A percentile compares a stretch with the other conserved stretches of the same genome.
Conservation (phyloP, 2,329 filamentous ascomycete genomes). For the Lasiodiplodia citricola region DNA sequence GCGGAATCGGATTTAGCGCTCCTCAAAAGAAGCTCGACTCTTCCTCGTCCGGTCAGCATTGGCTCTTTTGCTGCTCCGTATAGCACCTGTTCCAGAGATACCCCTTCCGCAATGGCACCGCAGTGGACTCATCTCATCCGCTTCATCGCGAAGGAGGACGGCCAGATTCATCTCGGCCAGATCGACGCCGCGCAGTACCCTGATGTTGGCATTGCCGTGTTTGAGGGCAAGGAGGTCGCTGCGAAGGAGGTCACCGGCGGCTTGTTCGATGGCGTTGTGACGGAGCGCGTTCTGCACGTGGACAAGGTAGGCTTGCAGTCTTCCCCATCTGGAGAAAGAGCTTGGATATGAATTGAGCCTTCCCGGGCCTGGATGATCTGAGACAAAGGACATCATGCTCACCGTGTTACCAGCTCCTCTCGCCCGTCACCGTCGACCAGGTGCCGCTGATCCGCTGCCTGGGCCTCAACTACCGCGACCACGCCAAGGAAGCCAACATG, state of each 20-base stretch:
- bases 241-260: constrained; percentile 43
- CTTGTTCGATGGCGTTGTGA: constrained; percentile 45
- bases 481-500: constrained; percentile 57
- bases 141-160: constrained; percentile 50
- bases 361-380: too few relatives aligned
- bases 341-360: neutral
- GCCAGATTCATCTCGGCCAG: constrained; percentile 48
- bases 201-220: constrained; percentile 44
- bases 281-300: constrained; percentile 37
- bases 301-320: constrained; percentile 29
- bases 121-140: constrained; percentile 49
- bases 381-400: neutral
- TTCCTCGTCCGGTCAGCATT: neutral
- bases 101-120: constrained; percentile 3
- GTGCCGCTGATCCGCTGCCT: constrained; percentile 52
- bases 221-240: constrained; percentile 41
- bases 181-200: constrained; percentile 39
- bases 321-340: neutral
- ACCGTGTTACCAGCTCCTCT: constrained; percentile 31
- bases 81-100: neutral
- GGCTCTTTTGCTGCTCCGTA: neutral
- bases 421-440: constrained; percentile 43
- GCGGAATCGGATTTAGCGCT: neutral
- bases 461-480: constrained; percentile 54
- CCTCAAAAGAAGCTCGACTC: constrained; percentile 1